Base-by-base conservation (phyloP, 2,329 filamentous ascomycete genomes). In the Capronia americana region DNA sequence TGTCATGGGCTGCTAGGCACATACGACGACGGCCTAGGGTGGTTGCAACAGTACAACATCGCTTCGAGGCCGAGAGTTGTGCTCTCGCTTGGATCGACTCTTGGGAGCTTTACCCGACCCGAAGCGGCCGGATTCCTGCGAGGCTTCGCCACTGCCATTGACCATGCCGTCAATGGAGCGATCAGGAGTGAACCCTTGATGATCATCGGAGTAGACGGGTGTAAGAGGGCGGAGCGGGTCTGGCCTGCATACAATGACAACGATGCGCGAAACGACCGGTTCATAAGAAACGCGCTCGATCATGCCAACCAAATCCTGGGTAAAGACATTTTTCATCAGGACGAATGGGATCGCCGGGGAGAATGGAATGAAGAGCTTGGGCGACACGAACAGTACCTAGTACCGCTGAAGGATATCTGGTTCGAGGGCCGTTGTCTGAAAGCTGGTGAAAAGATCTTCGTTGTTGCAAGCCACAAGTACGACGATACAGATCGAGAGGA, bases 381-480 rank as follows among this genome's bases (percentile, higher is more conserved):
- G 17, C 38, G 38, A 17, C 38, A 44, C 38, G 38, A 44, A 44
- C 38, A 44, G 38, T 44, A n/a, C 17, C 38, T 44, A 2, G 17
- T 44, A 2, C 38, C 38, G 7, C 38, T 17, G 72, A 86, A 83
- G 54, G 89, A 96, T 75, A 85, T 92, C 2, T 79, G 80, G 1
- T 85, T 94, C 65, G 84, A 91, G 68, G 91, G 88, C 41, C 83
- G 91, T 51, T 76, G 79, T 14, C 82, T 97, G 65, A 83, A 81
- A 69, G 85, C 89, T 61, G 90, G 92, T 50, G 93, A 97, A 76
- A 88, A 86, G 61, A 82, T 98, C 59, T 85, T 92, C 63, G 90
- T 98, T 64, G 94, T 98, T 75, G 90, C 96, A 78, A 96, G 93
- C 77, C 87, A 93, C 78, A 98, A 98, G 79, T 97, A 92, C 77